A percentile compares a stretch with the other conserved stretches of the same genome.
phyloP scores from a whole-genome alignment of 257 asterid genomes.

The Agastache rugosa region DNA sequence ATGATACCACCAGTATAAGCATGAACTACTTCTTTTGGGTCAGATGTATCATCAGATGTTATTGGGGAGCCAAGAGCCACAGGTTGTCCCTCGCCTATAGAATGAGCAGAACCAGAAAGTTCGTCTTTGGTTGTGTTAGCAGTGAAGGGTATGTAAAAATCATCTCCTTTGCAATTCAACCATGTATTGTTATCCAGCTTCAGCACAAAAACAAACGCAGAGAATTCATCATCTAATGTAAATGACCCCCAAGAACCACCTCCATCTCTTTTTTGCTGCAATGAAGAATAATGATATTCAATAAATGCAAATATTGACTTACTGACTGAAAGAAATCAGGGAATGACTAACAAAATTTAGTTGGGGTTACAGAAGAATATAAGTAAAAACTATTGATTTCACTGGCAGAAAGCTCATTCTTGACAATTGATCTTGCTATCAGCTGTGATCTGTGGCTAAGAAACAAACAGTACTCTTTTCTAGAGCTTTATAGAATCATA shows the following conservation, averaged over 20 bases:
- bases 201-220: constrained; percentile 79
- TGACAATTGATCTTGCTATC: constrained; percentile 5
- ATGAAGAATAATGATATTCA: constrained; percentile 35
- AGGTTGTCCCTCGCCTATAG: constrained; percentile 39
- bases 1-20: constrained; percentile 73
- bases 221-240: constrained; percentile 59
- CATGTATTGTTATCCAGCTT: constrained; percentile 75
- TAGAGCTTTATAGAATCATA: constrained; percentile 3
- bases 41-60: constrained; percentile 42
- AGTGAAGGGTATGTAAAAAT: constrained; percentile 74
- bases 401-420: constrained; percentile 21
- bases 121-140: constrained; percentile 39
- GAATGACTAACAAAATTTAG: constrained; percentile 1
- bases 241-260: constrained; percentile 70
- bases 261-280: constrained; percentile 69
- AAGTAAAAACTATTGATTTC: not conserved
- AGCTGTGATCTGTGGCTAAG: not conserved
- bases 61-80: constrained; percentile 41
- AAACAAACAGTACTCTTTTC: not conserved
- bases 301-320: constrained; percentile 23
- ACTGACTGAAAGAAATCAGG: constrained; percentile 16
- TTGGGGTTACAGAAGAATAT: constrained; percentile 29
- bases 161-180: constrained; percentile 78
- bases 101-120: constrained; percentile 35
- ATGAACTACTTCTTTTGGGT: constrained; percentile 47